Evolutionary conservation across 148 eudicot species (phyloP), one percentile per base, ranked within the genome.

Genomic region (Polygonum aviculare): DNA sequence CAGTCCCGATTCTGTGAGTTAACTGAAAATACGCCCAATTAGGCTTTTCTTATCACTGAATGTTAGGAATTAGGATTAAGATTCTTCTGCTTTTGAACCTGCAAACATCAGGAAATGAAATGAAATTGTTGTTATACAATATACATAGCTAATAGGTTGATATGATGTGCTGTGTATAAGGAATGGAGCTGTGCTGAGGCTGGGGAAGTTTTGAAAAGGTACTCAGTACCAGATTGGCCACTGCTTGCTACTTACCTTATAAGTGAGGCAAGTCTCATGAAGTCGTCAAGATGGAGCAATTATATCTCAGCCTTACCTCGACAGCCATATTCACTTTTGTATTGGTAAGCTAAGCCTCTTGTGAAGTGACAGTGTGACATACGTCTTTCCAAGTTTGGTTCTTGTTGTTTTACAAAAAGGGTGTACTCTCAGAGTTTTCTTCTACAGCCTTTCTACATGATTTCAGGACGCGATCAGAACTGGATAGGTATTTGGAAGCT

Each of bases 391-490:
- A 57, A 51, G 35, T 9, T 45, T 40, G 44, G 50, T 78, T 57
- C 57, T 69, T 57, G 50, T 35, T 77, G 71, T 16, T 44, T 74
- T n/a, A 79, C 77, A 76, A 80, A 71, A 85, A 82, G 87, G 78
- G 83, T 86, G 79, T 82, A 63, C 81, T 79, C 86, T 90, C 84
- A 83, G 86, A 81, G 77, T 79, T 82, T 84, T 80, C 69, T 81
- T 80, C 97, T 85, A 89, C 88, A 89, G 91, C 85, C 81, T 83
- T 79, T 87, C 81, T 80, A 52, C 84, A 85, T 90, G 77, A 78
- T 95, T 92, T 88, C 98, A 95, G 98, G 98, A 95, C 96, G 59
- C 94, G 92, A 21, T 79, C 97, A 78, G 98, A 95, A 72, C 86
- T 95, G 69, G 98, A 95, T 83, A 83, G 85, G 77, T 95, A 92